Evolutionary conservation across 176 grass and related monocot species (phyloP), one percentile per base, ranked within the genome.

Genomic region (Avena atlantica): DNA sequence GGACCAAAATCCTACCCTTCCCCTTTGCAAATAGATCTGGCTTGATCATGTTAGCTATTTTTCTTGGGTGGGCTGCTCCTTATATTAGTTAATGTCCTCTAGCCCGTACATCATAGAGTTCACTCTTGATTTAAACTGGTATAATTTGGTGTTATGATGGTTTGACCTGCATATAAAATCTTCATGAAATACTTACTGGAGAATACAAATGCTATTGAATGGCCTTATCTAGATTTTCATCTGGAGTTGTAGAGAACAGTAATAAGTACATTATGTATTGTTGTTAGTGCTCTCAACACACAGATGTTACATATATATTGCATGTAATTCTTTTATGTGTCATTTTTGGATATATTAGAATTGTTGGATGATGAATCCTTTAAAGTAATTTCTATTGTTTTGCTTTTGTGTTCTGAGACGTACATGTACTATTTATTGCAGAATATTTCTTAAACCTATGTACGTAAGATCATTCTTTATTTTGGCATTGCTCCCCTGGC

Each of bases 1-100:
- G 83, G 71, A 87, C 66, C 50, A 88, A 83, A 78, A 96, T 78
- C 80, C 97, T 92, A 40, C 81, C 83, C 80, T 94, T 96, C 77
- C 96, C 94, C 10, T 83, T 65, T 31, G 65, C 11, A 80, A 27
- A 7, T 57, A 74, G 19, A 58, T 80, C 74, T 74, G 36, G 4
- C 6, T 83, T 19, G 8, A 17, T 74, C 16, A 56, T 16, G 16
- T 75, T 75, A 73, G 12, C 25, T 49, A 34, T n/a, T 67, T 49
- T 81, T 66, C 21, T 75, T 75, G 72, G 15, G 42, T 77, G 29
- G 17, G 9, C 9, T 76, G 14, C 42, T 50, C 40, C 61, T 29
- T 45, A 19, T 49, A 64, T 80, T 59, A 25, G 40, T 86, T 58
- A 42, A 40, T 13, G 44, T 37, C 9, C 61, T 45, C 29, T 63